Evolutionary conservation across 306 rosid species (phyloP), one percentile per base, ranked within the genome.

Genomic region (Cucurbita maxima): DNA sequence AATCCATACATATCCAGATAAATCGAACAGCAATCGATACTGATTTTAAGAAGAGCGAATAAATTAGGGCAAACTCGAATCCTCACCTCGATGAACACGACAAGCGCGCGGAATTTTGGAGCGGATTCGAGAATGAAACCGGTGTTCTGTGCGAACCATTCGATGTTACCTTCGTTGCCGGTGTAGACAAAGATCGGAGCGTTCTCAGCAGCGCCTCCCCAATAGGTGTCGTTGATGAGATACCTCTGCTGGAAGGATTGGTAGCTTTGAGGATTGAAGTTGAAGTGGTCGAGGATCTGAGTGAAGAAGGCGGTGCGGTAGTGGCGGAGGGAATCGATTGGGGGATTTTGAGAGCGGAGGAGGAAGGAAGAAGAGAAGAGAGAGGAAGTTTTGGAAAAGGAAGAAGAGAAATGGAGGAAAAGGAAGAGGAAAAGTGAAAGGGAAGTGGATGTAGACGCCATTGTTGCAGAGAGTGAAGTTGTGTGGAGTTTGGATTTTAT

Each of bases 131-230:
- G 82, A 83, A 89, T 68, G 10, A 93, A 87, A 8, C 98, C 97
- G 0, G 97, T 85, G 85, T 94, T 94, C 61, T 89, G 87, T 2
- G 97, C 77, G 64, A 94, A 89, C 96, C 97, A 90, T 54, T 89
- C 95, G 37, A 90, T 86, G 57, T 86, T 74, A 20, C 96, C 98
- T 82, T 93, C 98, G 63, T 93, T 93, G 56, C 98, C 98, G 0
- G 95, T 89, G 95, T 94, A 94, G 52, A 90, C 89, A 51, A 94
- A 90, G 84, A 94, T 90, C 20, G 98, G 96, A 53, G 94, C 84
- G 8, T 86, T 93, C 13, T 47, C 75, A 18, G 79, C 56, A 72
- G 89, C 87, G 48, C 97, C 96, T 12, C 98, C 98, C 98, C 98
- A 93, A 11, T 51, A 64, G 6, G 90, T 80, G 75, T 87, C 86